Evolutionary conservation across 352 stramenopile species (phyloP).

Genomic region (Globisporangium megalacanthum): DNA sequence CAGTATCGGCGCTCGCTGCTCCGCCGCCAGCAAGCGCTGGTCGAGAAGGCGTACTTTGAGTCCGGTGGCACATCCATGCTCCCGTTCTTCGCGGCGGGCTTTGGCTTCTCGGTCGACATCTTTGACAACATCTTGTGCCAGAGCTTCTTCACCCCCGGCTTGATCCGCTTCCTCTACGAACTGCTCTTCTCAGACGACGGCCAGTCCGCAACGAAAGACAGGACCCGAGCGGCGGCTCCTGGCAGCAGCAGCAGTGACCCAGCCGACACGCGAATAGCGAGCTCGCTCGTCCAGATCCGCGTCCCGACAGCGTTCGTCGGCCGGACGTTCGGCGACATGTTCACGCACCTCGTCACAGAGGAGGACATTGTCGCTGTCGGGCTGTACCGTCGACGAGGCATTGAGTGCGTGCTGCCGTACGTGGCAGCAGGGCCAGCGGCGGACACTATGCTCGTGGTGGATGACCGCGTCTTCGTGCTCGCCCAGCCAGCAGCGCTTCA

Average conservation of each 20-base stretch:
- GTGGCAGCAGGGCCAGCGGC: conserved; percentile 43
- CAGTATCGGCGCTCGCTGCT: conserved; percentile 33
- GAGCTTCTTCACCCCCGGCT: conserved; percentile 57
- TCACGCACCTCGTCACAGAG: conserved; percentile 32
- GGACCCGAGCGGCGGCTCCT: not conserved
- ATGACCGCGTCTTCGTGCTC: conserved; percentile 59
- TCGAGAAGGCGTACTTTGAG: conserved; percentile 33
- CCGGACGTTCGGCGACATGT: conserved; percentile 49
- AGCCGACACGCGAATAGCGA: conserved; percentile 19
- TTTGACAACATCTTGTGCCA: conserved; percentile 76
- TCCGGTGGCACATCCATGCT: conserved; percentile 33
- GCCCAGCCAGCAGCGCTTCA: conserved; percentile 33
- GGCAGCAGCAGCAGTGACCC: not conserved
- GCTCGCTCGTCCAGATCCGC: conserved; percentile 51
- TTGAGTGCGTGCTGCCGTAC: conserved; percentile 40
- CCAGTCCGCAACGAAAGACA: conserved; percentile 8
- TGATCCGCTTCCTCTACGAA: conserved; percentile 58
- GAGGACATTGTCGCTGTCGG: conserved; percentile 49
- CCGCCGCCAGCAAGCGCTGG: conserved; percentile 35
- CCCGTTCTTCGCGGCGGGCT: conserved; percentile 62
- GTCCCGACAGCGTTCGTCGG: conserved; percentile 33
- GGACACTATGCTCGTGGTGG: conserved; percentile 31
- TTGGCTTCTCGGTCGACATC: conserved; percentile 53
- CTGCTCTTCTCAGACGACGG: conserved; percentile 63
- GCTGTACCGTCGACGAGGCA: conserved; percentile 36